phyloP scores from a whole-genome alignment of 176 grass and related monocot species.

The Echinochloa phyllopogon region DNA sequence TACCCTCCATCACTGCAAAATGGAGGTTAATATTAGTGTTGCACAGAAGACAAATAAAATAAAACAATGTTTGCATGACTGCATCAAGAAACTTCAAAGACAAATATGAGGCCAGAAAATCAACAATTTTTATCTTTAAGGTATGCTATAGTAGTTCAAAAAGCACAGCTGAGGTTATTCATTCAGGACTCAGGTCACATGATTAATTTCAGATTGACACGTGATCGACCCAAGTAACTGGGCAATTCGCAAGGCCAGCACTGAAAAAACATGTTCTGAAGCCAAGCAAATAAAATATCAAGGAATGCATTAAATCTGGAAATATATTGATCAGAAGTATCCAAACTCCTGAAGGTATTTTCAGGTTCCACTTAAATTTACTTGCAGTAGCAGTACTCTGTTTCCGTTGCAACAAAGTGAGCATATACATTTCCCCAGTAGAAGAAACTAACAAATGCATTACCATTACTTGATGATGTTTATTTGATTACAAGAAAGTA shows the following conservation, averaged over 20 bases:
- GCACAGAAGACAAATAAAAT: neutral
- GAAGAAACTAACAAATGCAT: neutral
- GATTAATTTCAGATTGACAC: constrained; percentile 5
- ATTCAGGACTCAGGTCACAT: neutral
- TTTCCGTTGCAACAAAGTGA: neutral
- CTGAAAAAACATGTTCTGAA: neutral
- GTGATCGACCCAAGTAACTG: neutral
- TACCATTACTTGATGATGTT: neutral
- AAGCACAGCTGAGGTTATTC: neutral
- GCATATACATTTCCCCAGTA: neutral
- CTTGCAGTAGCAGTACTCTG: constrained; percentile 11
- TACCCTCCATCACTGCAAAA: constrained; percentile 87
- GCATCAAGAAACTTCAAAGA: neutral
- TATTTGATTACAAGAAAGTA: too few species aligned
- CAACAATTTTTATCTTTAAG: neutral
- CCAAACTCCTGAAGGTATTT: neutral
- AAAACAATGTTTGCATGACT: neutral
- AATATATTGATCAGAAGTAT: neutral
- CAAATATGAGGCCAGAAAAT: neutral
- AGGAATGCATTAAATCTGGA: neutral
- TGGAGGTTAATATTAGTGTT: constrained; percentile 32
- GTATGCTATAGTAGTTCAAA: neutral
- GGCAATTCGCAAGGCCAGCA: neutral
- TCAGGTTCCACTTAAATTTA: neutral
- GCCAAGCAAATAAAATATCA: neutral